Conservation (phyloP, 2,329 filamentous ascomycete species). For the Sporothrix pseudoabietina region DNA sequence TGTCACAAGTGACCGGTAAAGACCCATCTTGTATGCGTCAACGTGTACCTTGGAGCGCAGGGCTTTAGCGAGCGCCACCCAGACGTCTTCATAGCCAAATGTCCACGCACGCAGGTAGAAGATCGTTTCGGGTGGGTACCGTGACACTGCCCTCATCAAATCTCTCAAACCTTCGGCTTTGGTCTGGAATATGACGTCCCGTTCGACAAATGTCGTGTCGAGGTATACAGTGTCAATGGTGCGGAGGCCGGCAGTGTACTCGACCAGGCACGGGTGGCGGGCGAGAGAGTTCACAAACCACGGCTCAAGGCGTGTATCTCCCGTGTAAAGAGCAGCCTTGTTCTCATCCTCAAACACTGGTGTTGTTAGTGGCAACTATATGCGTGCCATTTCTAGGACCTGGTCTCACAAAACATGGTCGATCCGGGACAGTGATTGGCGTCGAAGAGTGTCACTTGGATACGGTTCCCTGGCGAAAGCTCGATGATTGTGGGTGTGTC, state of each 20-base stretch:
- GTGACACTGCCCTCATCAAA: slow-evolving; percentile 66
- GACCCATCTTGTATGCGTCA: slow-evolving; percentile 73
- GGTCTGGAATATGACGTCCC: slow-evolving; percentile 52
- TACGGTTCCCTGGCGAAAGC: slow-evolving; percentile 65
- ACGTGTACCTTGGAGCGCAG: slow-evolving; percentile 74
- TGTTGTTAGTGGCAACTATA: not conserved
- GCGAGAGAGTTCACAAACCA: slow-evolving; percentile 80
- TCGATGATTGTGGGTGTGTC: slow-evolving; percentile 79
- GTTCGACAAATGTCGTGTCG: slow-evolving; percentile 73
- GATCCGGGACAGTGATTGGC: slow-evolving; percentile 90
- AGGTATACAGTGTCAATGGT: slow-evolving; percentile 81
- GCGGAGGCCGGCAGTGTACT: slow-evolving; percentile 69
- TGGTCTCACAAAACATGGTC: slow-evolving; percentile 76
- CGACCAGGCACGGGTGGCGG: slow-evolving; percentile 71
- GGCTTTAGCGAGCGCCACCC: slow-evolving; percentile 74
- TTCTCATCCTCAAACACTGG: slow-evolving; percentile 71
- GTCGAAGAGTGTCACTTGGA: slow-evolving; percentile 83
- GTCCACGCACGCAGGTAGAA: slow-evolving; percentile 92
- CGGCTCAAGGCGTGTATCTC: slow-evolving; percentile 80
- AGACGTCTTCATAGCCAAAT: slow-evolving; percentile 86
- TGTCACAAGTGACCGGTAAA: slow-evolving; percentile 63
- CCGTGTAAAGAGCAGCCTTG: slow-evolving; percentile 81
- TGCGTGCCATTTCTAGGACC: not conserved
- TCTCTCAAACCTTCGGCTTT: slow-evolving; percentile 77
- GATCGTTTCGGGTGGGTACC: slow-evolving; percentile 71